Evolutionary conservation across 1,139 yeast species (phyloP), one percentile per base, ranked within the genome.

Genomic region (Zygoascus sp.): DNA sequence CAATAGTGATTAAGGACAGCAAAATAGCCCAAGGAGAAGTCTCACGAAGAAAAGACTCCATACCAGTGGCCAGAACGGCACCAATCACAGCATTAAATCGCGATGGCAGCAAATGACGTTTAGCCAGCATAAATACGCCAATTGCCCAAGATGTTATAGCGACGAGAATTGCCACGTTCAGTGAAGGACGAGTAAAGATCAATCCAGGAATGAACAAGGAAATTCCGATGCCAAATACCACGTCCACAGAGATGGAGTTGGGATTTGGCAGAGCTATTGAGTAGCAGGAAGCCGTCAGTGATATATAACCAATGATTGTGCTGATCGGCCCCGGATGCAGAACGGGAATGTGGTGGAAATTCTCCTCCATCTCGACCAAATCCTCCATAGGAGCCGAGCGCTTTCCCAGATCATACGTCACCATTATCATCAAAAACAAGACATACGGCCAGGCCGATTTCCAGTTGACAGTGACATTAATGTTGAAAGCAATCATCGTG

Each of bases 91-190:
- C 56, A 49, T 67, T 67, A 47, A 56, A 53, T 22, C 66, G 51
- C 11, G 67, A 55, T n/a, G 64, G 62, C n/a, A 50, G 51, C 11
- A 63, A 52, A 40, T 66, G 67, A 5, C 66, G 58, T 30, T 62
- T 58, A 19, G 66, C 57, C 7, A 67, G 49, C 21, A 65, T 44
- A 49, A 64, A 67, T 15, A 66, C 68, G 1, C 66, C 67, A 11
- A 62, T 49, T 0, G 70, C 63, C 8, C 67, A 65, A 27, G 62
- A 54, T 6, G 68, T 56, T 27, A 67, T 65, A 3, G 58, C 46
- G 22, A 59, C 47, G 30, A 61, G 50, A 0, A 59, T 53, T 5
- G 61, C 20, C 7, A 54, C 44, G 38, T 60, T 55, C 25, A 51
- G 27, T 2, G 38, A 38, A 17, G 56, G 50, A 1, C 42, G 15